phyloP scores from a whole-genome alignment of 2,329 filamentous ascomycete genomes.

The Nectriaceae sp. region DNA sequence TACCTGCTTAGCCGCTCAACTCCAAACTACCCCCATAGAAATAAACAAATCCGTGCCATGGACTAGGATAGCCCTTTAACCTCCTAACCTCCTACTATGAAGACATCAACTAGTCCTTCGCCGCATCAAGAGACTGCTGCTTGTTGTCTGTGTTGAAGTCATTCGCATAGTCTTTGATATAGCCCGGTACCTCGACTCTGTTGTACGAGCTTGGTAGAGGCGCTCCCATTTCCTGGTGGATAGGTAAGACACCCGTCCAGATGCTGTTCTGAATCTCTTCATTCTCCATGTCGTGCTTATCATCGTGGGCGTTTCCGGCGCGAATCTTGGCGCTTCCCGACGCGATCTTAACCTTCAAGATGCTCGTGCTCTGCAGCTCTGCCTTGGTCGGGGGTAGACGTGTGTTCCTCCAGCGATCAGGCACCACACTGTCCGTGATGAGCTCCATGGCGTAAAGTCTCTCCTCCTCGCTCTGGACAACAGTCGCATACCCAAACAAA shows the following conservation, averaged over 20 bases:
- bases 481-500: conserved; percentile 71
- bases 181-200: conserved; percentile 59
- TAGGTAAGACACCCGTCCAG: conserved; percentile 62
- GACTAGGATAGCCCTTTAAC: too few species aligned
- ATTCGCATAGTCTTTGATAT: conserved; percentile 52
- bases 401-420: conserved; percentile 67
- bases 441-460: conserved; percentile 77
- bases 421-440: conserved; percentile 74
- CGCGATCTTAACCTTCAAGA: conserved; percentile 68
- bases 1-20: too few species aligned
- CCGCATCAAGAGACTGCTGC: conserved; percentile 29
- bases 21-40: too few species aligned
- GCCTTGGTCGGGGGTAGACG: conserved; percentile 70
- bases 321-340: conserved; percentile 77
- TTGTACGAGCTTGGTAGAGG: conserved; percentile 65
- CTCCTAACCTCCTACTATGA: neutral
- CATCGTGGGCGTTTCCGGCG: conserved; percentile 62
- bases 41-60: too few species aligned
- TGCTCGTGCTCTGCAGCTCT: conserved; percentile 74
- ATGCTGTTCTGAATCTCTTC: conserved; percentile 41
- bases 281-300: conserved; percentile 49
- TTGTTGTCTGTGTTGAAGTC: conserved; percentile 40
- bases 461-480: conserved; percentile 69
- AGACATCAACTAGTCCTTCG: conserved; percentile 14
- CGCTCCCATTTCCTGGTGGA: conserved; percentile 64